Conservation (phyloP, 768 basidiomycete genomes). For the Coprinopsis marcescibilis region DNA sequence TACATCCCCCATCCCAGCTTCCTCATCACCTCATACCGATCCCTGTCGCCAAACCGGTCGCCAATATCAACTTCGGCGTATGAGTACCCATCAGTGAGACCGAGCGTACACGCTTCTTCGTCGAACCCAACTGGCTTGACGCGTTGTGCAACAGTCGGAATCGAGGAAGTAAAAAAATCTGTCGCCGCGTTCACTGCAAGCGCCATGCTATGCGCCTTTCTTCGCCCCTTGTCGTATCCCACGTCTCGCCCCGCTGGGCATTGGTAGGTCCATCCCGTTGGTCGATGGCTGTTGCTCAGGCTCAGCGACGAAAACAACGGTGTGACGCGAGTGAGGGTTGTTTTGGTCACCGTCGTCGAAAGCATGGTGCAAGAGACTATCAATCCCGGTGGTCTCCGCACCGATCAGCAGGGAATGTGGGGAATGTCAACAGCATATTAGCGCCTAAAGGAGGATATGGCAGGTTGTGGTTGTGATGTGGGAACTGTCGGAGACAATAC, state of each 20-base stretch:
- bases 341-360: neutral
- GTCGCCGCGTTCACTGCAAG: constrained; percentile 8
- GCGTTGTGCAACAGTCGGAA: constrained; percentile 5
- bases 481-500: too few relatives aligned
- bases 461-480: too few relatives aligned
- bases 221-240: neutral
- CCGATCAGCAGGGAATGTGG: neutral
- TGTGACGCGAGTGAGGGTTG: neutral
- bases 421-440: too few relatives aligned
- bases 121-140: constrained; percentile 11
- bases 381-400: neutral
- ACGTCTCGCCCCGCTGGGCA: neutral
- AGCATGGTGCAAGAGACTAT: neutral
- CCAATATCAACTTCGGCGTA: constrained; percentile 8
- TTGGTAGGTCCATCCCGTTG: neutral
- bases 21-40: constrained; percentile 42
- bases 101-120: constrained; percentile 9
- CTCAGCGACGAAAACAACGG: neutral
- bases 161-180: constrained; percentile 7
- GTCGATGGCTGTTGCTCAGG: neutral
- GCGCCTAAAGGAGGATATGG: too few relatives aligned
- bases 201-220: constrained; percentile 3
- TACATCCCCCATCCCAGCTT: constrained; percentile 52
- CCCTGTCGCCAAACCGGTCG: neutral
- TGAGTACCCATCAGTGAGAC: constrained; percentile 6